Evolutionary conservation across 2,329 filamentous ascomycete species (phyloP), one percentile per base, ranked within the genome.

Genomic region (Botrytis squamosa): DNA sequence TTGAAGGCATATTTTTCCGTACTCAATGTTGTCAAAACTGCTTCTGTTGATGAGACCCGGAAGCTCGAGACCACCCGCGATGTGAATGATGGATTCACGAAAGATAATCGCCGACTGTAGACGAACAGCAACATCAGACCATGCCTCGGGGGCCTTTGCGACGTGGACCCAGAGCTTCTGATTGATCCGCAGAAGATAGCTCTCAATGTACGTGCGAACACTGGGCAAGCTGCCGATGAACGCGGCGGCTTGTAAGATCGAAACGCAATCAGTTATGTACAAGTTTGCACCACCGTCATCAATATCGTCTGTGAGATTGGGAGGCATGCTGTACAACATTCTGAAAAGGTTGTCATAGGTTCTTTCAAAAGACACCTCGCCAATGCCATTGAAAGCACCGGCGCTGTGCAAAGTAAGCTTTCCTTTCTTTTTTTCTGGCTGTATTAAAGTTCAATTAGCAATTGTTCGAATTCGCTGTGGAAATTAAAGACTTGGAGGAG

Each of bases 311-410:
- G 57, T 67, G 60, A 79, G 74, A 14, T 65, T 60, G 6, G 78
- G 77, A 0, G 74, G 68, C 10, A 78, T 42, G 40, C 75, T 75
- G 63, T 78, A 79, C 16, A 80, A 40, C 63, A 75, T 76, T 10
- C 74, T 67, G 73, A 81, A 80, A 59, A 81, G 74, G 20, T 78
- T 80, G 55, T 81, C 79, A 57, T 81, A 80, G 14, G 75, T 70
- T 25, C 75, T 76, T 64, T 77, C 73, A 38, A 74, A 77, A 4
- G 74, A 65, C 4, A 75, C 55, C 2, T 65, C 73, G 4, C 75
- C 75, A 10, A 76, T 29, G 25, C 74, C 74, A n/a, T 75, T 75
- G 10, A 69, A 36, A 57, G 77, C 77, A 14, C 70, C 72, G 29
- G 67, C 29, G 18, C 66, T 55, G 22, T 57, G 62, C 4, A 74